Evolutionary conservation across 2,329 filamentous ascomycete species (phyloP), one percentile per base, ranked within the genome.

Genomic region (Fonsecaea pedrosoi): DNA sequence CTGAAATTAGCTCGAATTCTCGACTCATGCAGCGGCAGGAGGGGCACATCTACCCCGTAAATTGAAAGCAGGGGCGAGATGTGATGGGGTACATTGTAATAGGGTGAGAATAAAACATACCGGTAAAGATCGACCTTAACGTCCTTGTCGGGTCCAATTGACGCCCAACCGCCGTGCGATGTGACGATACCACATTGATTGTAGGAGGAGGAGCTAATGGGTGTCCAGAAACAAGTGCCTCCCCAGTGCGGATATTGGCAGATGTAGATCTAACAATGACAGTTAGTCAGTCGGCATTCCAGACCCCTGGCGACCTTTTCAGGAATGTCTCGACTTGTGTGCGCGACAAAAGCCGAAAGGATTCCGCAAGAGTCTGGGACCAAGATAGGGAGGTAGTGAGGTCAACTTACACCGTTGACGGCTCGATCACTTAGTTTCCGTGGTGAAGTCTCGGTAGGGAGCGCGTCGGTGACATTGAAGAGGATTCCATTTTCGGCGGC

Each of bases 121-220:
- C 50, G 50, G 25, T 62, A 62, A 7, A 62, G 18, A 34, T 62
- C 35, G n/a, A 62, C 60, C 6, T 30, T 37, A 25, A 62, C 38
- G 2, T 37, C 60, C 25, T 4, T 6, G 7, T 62, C 60, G 2
- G 60, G 60, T n/a, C 60, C 60, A 13, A 62, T 15, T 1, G 60
- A 62, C 6, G 35, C 53, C 60, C 60, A 62, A 7, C 60, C 60
- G 2, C 53, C 50, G 15, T 7, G 30, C 1, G 60, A 54, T 4
- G 53, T 55, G 32, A 62, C 32, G 15, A 45, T 42, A 13, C 15
- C 48, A 25, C 60, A 62, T 35, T 55, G 25, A 18, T 40, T 56
- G 53, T 55, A 62, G 35, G 32, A 55, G 3, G 60, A 40, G 1
- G 50, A 32, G 18, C 35, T n/a, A 10, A 62, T 56, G 4, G 32